Evolutionary conservation across 148 eudicot genomes (phyloP).

Genomic region (Vaccinium macrocarpon): DNA sequence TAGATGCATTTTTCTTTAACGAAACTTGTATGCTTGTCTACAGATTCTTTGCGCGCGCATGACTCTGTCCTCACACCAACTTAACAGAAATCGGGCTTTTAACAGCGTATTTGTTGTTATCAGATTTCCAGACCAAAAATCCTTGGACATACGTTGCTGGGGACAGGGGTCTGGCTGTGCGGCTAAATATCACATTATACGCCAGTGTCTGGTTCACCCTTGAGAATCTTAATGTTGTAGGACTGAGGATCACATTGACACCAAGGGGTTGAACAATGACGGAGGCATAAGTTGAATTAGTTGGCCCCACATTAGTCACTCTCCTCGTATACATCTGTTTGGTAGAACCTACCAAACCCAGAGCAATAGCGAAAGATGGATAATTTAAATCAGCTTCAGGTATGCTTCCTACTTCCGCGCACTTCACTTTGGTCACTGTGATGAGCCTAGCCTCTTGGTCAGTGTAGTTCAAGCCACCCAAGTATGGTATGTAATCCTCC

Average conservation of each 20-base stretch:
- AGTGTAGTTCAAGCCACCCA: conserved; percentile 24
- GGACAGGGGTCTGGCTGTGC: background rate
- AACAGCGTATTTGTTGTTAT: background rate
- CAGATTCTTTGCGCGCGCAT: too few species aligned
- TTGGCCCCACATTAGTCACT: conserved; percentile 34
- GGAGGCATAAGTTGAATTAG: conserved; percentile 17
- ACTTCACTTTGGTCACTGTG: background rate
- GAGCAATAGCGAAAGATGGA: conserved; percentile 26
- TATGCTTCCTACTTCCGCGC: conserved; percentile 12
- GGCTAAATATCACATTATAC: conserved; percentile 18
- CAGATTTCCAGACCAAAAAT: background rate
- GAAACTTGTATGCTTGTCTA: background rate
- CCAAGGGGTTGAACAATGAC: conserved; percentile 12
- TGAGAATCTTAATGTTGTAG: conserved; percentile 9
- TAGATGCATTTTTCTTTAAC: too few species aligned
- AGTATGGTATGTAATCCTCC: conserved; percentile 29
- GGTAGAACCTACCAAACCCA: background rate
- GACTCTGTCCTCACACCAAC: background rate
- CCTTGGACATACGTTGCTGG: background rate
- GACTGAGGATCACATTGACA: conserved; percentile 18
- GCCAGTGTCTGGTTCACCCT: conserved; percentile 20
- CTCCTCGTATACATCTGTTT: conserved; percentile 28
- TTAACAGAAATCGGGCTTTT: conserved; percentile 4
- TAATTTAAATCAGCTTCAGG: conserved; percentile 29
- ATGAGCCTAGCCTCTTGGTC: conserved; percentile 19